Evolutionary conservation across 306 rosid genomes (phyloP).

Genomic region (Lagenaria siceraria): DNA sequence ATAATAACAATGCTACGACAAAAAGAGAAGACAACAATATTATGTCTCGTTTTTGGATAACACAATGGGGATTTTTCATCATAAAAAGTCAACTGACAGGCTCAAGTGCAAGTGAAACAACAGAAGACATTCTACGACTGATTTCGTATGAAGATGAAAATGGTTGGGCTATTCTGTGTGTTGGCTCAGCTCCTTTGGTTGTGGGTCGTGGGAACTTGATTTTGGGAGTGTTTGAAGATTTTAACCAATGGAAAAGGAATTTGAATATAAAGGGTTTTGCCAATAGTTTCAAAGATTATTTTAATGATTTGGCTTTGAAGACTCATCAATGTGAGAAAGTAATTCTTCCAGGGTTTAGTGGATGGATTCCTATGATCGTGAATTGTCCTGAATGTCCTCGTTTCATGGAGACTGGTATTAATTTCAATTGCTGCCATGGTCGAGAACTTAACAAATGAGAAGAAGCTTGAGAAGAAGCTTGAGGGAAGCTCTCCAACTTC

Average conservation of each 20-base stretch:
- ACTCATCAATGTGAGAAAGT: constrained; percentile 1
- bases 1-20: background rate
- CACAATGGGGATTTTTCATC: background rate
- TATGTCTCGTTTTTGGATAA: constrained; percentile 30
- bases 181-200: constrained; percentile 24
- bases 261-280: constrained; percentile 24
- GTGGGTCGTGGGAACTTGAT: constrained; percentile 25
- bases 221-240: constrained; percentile 27
- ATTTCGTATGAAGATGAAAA: constrained; percentile 37
- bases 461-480: background rate
- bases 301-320: constrained; percentile 12
- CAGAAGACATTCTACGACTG: constrained; percentile 34
- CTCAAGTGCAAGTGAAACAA: constrained; percentile 4
- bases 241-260: constrained; percentile 26
- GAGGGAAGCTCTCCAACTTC: no score
- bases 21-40: constrained; percentile 18
- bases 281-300: background rate
- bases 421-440: constrained; percentile 51
- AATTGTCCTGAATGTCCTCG: constrained; percentile 41
- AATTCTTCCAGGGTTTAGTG: constrained; percentile 12
- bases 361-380: constrained; percentile 29
- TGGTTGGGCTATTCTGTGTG: constrained; percentile 39
- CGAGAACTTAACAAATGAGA: background rate
- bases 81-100: background rate
- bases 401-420: constrained; percentile 41